Evolutionary conservation across 2,329 filamentous ascomycete species (phyloP), one percentile per base, ranked within the genome.

Genomic region (Akanthomyces muscarius): DNA sequence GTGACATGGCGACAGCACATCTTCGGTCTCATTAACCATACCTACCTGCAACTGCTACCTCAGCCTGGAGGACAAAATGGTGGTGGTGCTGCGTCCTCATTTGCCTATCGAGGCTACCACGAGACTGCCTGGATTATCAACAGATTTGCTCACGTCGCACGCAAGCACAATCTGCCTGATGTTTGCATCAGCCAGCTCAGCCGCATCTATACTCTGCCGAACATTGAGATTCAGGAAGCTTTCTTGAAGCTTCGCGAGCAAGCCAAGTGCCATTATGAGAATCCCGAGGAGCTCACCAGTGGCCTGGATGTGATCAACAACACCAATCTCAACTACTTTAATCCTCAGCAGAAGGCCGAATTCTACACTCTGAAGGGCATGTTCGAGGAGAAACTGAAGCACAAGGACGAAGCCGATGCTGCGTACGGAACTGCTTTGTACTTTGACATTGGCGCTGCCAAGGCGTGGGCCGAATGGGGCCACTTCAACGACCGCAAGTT

Each of bases 91-190:
- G 94, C 94, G 54, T 97, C 93, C 0, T 78, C 76, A 1, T 98
- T 95, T 74, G 95, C 95, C 0, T 99, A 99, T 74, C 87, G 95
- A 51, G 95, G 95, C 30, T 99, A 97, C 73, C 95, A 99, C 71
- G 95, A 99, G 78, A 99, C 95, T 14, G 95, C 95, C 2, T 99
- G 95, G 95, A 99, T 99, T 69, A 99, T 99, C 77, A 99, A 99
- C 75, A 86, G 95, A 21, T 99, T 99, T 71, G 96, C 95, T 1
- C 95, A 99, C 73, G 95, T 99, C 48, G 95, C 95, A 54, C 88
- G 95, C 63, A 99, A 99, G 80, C 95, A 99, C 75, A 94, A 91
- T 69, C 86, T 99, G 69, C 91, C 93, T 0, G 95, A 99, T 66
- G 95, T 99, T 36, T 99, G 96, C 79, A 97, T 99, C 76, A 94